Conservation (phyloP, 306 rosid species). For the Citrullus colocynthis region DNA sequence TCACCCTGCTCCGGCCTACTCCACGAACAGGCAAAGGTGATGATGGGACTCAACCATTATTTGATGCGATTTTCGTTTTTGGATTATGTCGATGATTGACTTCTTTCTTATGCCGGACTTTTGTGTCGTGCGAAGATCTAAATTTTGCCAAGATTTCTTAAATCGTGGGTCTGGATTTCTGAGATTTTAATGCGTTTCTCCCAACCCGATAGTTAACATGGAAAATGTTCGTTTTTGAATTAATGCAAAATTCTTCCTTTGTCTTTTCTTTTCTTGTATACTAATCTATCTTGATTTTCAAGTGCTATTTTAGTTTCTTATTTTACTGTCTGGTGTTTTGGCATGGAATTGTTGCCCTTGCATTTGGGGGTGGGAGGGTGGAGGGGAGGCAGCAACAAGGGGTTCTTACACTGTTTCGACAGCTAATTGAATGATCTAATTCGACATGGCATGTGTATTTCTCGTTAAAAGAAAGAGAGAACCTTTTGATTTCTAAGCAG, state of each 20-base stretch:
- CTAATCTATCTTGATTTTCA: not conserved
- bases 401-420: not conserved
- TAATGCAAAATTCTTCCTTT: not conserved
- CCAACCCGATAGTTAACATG: not conserved
- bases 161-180: not conserved
- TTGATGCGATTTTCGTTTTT: not conserved
- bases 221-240: not conserved
- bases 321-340: not conserved
- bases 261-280: not conserved
- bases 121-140: not conserved
- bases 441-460: not conserved
- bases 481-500: not conserved
- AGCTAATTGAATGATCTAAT: not conserved
- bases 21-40: conserved; percentile 10
- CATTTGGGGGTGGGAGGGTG: not conserved
- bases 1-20: not conserved
- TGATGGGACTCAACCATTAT: not conserved
- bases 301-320: not conserved
- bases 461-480: not conserved
- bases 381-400: not conserved
- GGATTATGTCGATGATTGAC: not conserved
- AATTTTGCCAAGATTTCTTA: not conserved
- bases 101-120: not conserved
- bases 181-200: not conserved
- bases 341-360: not conserved